A percentile compares a stretch with the other conserved stretches of the same genome.
Evolutionary conservation across 495 filamentous ascomycete species (phyloP).

Genomic region (Podospora australis): DNA sequence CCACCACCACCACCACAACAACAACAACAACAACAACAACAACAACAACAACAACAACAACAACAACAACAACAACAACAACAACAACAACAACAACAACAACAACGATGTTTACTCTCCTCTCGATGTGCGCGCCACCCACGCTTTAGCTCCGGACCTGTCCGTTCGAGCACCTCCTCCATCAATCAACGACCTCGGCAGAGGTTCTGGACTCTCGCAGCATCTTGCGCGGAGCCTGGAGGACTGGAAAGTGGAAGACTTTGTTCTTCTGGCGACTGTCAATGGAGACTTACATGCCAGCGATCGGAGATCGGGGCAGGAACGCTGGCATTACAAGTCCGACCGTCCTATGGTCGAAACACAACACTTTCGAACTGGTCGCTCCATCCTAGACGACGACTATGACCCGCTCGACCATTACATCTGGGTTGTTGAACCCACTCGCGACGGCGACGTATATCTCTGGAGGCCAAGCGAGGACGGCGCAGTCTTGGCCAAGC

Average conservation of each 20-base stretch:
- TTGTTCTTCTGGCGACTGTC: slow-evolving; percentile 98
- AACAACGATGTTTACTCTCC: slow-evolving; percentile 40
- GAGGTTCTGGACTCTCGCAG: slow-evolving; percentile 60
- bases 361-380: slow-evolving; percentile 69
- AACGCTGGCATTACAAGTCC: slow-evolving; percentile 76
- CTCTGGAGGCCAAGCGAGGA: slow-evolving; percentile 68
- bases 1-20: no score
- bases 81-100: slow-evolving; percentile 19
- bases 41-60: slow-evolving; percentile 28
- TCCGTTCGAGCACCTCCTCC: slow-evolving; percentile 74
- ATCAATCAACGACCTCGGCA: slow-evolving; percentile 54
- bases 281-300: slow-evolving; percentile 91
- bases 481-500: slow-evolving; percentile 69
- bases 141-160: slow-evolving; percentile 85
- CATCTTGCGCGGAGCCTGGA: slow-evolving; percentile 91
- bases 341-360: slow-evolving; percentile 87
- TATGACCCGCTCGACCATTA: slow-evolving; percentile 67
- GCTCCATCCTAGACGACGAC: slow-evolving; percentile 51
- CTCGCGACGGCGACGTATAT: slow-evolving; percentile 79
- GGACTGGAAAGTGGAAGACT: slow-evolving; percentile 99
- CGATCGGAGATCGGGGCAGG: slow-evolving; percentile 76
- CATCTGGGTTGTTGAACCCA: slow-evolving; percentile 96
- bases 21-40: slow-evolving; percentile 18
- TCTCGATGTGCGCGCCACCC: slow-evolving; percentile 88
- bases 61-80: slow-evolving; percentile 13